Base-by-base conservation (phyloP, 306 rosid species). In the Prunus salicina region DNA sequence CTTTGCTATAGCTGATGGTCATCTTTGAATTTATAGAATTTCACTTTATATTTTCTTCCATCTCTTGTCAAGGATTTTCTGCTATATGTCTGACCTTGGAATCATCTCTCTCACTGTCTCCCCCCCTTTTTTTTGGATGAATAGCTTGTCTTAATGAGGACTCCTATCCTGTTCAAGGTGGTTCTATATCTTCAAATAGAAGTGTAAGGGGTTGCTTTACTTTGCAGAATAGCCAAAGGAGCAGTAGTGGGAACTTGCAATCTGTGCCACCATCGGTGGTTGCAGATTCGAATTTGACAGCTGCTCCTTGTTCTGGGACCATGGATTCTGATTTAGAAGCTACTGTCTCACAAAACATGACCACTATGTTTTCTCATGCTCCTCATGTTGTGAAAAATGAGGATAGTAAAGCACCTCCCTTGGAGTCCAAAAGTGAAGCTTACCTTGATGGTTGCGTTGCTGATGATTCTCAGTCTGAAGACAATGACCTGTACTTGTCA, bases 111-210 rank as follows among this genome's bases (percentile, higher is more conserved):
- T 38, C 22, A 9, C 19, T 32, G 38, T 38, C 38, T n/a, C 41
- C n/a, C 11, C 10, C 8, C 6, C 52, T 5, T 61, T 82, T 38
- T 72, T 76, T 66, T 38, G 53, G 49, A 53, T 70, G 80, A 70
- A 77, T 83, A 95, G 98, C 93, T 76, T 89, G 97, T 85, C 86
- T 92, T 56, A 87, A 82, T 76, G 98, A 95, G 92, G 97, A 90
- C 80, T 89, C 86, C 51, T 95, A 86, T 82, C 87, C 91, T 68
- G 93, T 95, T 86, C 93, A 80, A 76, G 82, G 78, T 73, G 85
- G 79, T 78, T 82, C 88, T 85, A 70, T 79, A 76, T 77, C 91
- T 78, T 90, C 97, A 58, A 89, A 74, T 80, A 91, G 84, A 88
- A 76, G 55, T 67, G 76, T 61, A 60, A 84, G 79, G 84, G 89